These are phyloP conservation scores for Cladosporium sp. DNA, from an alignment of 2,329 filamentous ascomycete genomes.

Conservation along the genomic window DNA sequence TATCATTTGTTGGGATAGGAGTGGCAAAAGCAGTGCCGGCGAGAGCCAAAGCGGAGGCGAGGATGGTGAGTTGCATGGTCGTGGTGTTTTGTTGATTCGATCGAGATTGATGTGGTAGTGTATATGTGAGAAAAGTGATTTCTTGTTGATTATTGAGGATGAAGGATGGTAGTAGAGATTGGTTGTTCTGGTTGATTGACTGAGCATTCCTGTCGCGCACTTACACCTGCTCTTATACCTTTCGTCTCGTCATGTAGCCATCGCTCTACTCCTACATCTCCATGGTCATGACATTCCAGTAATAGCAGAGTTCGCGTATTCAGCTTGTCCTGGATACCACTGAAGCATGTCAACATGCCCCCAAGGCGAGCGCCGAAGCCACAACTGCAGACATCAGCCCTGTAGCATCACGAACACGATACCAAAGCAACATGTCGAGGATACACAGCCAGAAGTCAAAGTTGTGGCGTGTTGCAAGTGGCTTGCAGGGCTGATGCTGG, in stretches of 20 bases:
- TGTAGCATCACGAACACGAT: neutral
- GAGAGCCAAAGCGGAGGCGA: neutral
- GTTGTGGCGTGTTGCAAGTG: neutral
- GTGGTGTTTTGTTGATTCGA: neutral
- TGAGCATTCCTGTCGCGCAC: neutral
- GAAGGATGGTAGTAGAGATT: neutral
- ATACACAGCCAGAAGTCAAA: neutral
- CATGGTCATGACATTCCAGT: neutral
- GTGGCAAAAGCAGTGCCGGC: neutral
- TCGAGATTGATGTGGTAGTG: neutral
- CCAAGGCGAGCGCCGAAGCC: neutral
- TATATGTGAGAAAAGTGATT: neutral
- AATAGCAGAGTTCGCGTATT: neutral
- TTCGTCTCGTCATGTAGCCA: no score
- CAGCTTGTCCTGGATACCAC: no score
- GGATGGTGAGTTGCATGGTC: neutral
- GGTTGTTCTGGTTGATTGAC: no score
- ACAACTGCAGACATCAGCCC: neutral
- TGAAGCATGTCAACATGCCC: neutral
- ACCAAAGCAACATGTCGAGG: neutral
- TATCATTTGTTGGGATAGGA: neutral
- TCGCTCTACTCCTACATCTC: neutral
- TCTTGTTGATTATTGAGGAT: neutral
- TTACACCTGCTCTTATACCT: no score
- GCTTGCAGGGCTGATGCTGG: neutral